Percentiles rank a stretch among this genome's conserved stretches.
phyloP scores from a whole-genome alignment of 1,139 yeast genomes.

The Petasospora fabianii region DNA sequence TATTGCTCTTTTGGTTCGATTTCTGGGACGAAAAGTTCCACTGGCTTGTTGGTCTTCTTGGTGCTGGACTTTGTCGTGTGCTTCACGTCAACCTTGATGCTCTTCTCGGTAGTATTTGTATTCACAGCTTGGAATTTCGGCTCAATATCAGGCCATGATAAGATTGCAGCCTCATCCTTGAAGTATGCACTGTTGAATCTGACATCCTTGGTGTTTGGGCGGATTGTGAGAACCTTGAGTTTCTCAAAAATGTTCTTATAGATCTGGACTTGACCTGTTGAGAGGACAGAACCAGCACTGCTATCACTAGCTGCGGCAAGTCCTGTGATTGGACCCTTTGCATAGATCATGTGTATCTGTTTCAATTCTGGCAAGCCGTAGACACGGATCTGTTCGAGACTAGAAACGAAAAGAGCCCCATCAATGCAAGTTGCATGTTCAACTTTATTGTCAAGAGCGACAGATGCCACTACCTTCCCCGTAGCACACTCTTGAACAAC shows the following conservation, averaged over 20 bases:
- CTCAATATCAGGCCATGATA: conserved; percentile 24
- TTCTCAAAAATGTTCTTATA: conserved; percentile 21
- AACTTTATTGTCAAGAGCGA: conserved; percentile 6
- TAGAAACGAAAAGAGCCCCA: conserved; percentile 9
- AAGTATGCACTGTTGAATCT: conserved; percentile 22
- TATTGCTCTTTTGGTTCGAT: conserved; percentile 14
- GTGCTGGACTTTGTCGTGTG: conserved; percentile 4
- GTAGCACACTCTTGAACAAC: conserved; percentile 5
- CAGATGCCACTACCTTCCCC: conserved; percentile 10
- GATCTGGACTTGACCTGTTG: conserved; percentile 34
- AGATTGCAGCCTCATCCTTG: conserved; percentile 9
- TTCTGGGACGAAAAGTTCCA: conserved; percentile 11
- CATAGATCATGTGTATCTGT: conserved; percentile 8
- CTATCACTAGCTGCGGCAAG: conserved; percentile 13
- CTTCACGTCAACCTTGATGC: conserved; percentile 15
- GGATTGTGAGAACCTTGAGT: conserved; percentile 20
- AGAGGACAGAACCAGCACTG: conserved; percentile 26
- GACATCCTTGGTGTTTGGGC: conserved; percentile 18
- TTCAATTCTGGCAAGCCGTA: conserved; percentile 8
- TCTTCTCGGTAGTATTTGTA: conserved; percentile 9
- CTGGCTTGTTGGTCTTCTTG: conserved; percentile 5
- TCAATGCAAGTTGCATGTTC: conserved; percentile 6
- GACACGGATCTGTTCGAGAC: conserved; percentile 7
- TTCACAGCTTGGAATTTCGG: conserved; percentile 25
- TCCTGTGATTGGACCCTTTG: conserved; percentile 10